Evolutionary conservation across 2,329 filamentous ascomycete species (phyloP).

Genomic region (Plectosphaerella cucumerina): DNA sequence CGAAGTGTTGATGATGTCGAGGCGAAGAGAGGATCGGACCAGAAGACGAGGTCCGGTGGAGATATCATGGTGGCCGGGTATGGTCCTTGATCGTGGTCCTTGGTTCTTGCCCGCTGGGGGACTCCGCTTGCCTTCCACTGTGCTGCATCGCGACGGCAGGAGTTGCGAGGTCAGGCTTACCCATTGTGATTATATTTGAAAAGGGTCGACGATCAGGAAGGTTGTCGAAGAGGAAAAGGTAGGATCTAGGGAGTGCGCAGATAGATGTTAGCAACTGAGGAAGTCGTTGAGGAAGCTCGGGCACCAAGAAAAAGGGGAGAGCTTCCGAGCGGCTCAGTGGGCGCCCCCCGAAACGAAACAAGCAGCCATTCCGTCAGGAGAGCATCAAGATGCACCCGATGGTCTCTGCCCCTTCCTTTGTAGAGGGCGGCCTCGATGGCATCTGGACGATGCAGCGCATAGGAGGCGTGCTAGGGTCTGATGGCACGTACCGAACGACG

Average conservation of each 20-base stretch:
- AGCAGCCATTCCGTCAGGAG: too few species aligned
- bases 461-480: constrained; percentile 4
- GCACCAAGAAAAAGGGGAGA: constrained; percentile 4
- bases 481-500: neutral
- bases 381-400: too few species aligned
- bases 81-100: constrained; percentile 3
- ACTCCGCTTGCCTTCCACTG: constrained; percentile 12
- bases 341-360: too few species aligned
- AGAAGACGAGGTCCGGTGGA: neutral
- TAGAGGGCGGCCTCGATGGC: too few species aligned
- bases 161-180: constrained; percentile 35
- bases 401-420: too few species aligned
- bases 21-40: constrained; percentile 3
- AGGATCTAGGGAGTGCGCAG: constrained; percentile 16
- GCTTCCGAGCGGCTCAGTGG: neutral
- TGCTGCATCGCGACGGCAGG: constrained; percentile 11
- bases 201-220: constrained; percentile 19
- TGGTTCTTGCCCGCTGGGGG: constrained; percentile 7
- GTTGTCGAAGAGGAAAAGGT: constrained; percentile 17
- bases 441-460: neutral
- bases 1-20: constrained; percentile 19
- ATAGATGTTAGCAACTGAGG: constrained; percentile 18
- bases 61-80: neutral
- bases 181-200: constrained; percentile 35
- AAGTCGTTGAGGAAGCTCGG: neutral